Evolutionary conservation across 306 rosid species (phyloP), one percentile per base, ranked within the genome.

Genomic region (Castanospermum australe): DNA sequence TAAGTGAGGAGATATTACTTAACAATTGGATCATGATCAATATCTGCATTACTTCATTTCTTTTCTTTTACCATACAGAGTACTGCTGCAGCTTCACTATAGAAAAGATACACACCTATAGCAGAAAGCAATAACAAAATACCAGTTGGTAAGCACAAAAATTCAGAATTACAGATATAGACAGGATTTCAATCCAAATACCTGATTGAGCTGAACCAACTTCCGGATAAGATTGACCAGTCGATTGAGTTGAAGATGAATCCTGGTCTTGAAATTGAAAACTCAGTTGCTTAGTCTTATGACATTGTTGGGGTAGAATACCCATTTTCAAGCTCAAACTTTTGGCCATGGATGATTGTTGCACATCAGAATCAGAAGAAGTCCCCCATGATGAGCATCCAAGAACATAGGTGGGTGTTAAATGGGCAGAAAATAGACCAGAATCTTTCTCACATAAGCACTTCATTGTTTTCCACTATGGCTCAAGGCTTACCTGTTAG

Each of bases 201-300:
- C 92, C 93, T 77, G 86, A 81, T 59, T 83, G 82, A 8, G 80
- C 54, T 2, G 93, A 83, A 83, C 79, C 85, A 17, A 71, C 83
- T 85, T 86, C 86, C 1, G 86, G 44, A 65, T 81, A 81, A 30
- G 94, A 88, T 51, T 88, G 87, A 69, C 84, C 82, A 4, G 90
- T 85, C 5, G 90, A 92, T 76, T 88, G 97, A 85, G 90, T 74
- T 54, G 97, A 87, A 57, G 91, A 82, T 4, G 92, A 92, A 64
- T 90, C 91, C 61, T 86, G 91, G 8, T 90, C 94, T 54, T 80
- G 97, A 77, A 82, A 73, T 38, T 75, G 88, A 60, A 85, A 82
- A 66, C 45, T 78, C 62, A 81, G 59, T 59, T 84, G 81, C 85
- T 80, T 85, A 32, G 84, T 68, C 67, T 85, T 82, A 4, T 82